A percentile compares a stretch with the other conserved stretches of the same genome.
These are phyloP conservation scores for Russula dissimulans DNA, from an alignment of 768 basidiomycete genomes.

Conservation along the genomic window DNA sequence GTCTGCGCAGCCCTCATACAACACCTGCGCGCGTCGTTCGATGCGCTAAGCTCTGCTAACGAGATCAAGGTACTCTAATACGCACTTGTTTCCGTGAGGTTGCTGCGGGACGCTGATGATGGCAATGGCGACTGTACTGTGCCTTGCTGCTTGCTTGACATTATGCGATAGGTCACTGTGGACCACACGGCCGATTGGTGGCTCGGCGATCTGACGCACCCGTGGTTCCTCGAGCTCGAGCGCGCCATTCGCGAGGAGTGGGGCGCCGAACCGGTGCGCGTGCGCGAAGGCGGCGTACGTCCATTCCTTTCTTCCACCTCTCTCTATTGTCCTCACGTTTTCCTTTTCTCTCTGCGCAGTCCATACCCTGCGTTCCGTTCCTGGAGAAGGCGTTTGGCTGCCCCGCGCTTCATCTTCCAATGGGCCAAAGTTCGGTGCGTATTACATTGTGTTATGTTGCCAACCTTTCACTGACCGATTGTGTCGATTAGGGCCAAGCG, in stretches of 20 bases:
- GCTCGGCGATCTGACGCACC: slow-evolving; percentile 79
- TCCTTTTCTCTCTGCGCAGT: slow-evolving; percentile 35
- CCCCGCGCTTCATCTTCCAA: slow-evolving; percentile 84
- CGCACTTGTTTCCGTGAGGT: too few relatives aligned
- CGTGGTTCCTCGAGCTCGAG: slow-evolving; percentile 83
- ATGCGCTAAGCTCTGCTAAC: slow-evolving; percentile 56
- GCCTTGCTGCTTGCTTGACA: too few relatives aligned
- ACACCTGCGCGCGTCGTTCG: slow-evolving; percentile 53
- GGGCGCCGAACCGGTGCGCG: slow-evolving; percentile 76
- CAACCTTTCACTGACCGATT: neutral
- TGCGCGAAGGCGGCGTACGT: slow-evolving; percentile 86
- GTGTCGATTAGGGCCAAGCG: slow-evolving; percentile 60
- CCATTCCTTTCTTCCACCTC: neutral
- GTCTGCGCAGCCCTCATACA: slow-evolving; percentile 53
- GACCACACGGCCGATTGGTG: slow-evolving; percentile 92
- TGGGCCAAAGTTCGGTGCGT: slow-evolving; percentile 82
- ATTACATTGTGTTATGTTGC: neutral
- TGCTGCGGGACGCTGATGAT: too few relatives aligned
- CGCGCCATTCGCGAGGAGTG: slow-evolving; percentile 78
- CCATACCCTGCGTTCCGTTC: slow-evolving; percentile 89
- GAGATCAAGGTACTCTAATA: slow-evolving; percentile 45
- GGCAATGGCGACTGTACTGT: too few relatives aligned
- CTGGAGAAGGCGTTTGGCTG: slow-evolving; percentile 88
- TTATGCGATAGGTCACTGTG: slow-evolving; percentile 49
- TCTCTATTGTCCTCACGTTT: neutral